Base-by-base conservation (phyloP, 257 asterid species). In the Coffea eugenioides region DNA sequence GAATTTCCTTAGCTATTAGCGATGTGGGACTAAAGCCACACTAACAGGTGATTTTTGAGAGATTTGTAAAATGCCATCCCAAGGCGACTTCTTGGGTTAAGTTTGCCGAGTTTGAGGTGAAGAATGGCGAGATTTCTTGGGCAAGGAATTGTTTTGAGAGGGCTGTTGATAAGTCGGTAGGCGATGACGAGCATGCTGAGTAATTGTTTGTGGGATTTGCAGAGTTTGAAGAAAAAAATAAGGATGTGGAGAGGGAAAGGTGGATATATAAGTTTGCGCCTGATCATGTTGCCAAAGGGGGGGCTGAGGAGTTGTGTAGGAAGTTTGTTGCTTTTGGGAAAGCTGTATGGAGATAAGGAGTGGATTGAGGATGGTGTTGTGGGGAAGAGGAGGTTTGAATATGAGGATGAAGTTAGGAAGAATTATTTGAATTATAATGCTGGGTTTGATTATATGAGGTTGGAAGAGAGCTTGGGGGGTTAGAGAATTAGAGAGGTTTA, bases 281-380 rank as follows among this genome's bases (percentile, higher is more conserved):
- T 84, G 97, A 95, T 91, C 95, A 92, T 82, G 93, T 95, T 41
- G 98, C 98, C 0, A 95, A 95, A 78, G 97, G 97, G 54, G 77
- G 97, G 61, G 98, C 98, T 0, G 99, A 95, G 87, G 98, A 95
- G 81, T 73, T 93, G 59, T 93, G 91, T 79, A 95, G 86, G 87
- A 95, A 95, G 85, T 93, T 91, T 84, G 95, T 95, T 75, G 97
- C 94, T 0, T 95, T 95, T 56, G 98, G 93, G 90, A 93, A 93
- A 93, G 84, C 97, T 92, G 77, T 95, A 89, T 85, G 97, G 98
- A 57, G 96, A 93, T 46, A 91, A 80, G 85, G 97, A 91, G 82
- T 98, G 99, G 71, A 95, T 95, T 10, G 99, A 95, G 86, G 97
- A 92, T 80, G 99, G 97, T 25, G 90, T 95, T 69, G 96, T 95